Evolutionary conservation across 352 stramenopile genomes (phyloP).

Genomic region (Pythium scleroteichum): DNA sequence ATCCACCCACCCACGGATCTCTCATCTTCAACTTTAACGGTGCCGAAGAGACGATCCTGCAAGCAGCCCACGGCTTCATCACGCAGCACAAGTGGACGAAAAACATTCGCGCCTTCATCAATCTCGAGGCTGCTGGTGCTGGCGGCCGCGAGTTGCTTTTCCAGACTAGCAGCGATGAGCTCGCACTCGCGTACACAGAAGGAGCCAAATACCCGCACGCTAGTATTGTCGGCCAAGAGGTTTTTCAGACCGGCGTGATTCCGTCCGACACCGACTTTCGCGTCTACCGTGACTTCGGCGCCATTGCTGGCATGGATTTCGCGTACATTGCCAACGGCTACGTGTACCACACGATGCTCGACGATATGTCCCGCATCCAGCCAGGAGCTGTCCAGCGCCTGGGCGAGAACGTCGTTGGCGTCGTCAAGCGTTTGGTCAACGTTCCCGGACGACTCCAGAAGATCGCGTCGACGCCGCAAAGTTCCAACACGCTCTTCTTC

Average conservation of each 20-base stretch:
- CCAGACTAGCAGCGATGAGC: slow-evolving; percentile 74
- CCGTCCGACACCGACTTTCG: slow-evolving; percentile 73
- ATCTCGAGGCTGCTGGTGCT: slow-evolving; percentile 70
- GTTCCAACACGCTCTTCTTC: slow-evolving; percentile 73
- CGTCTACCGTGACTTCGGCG: slow-evolving; percentile 73
- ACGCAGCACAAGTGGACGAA: slow-evolving; percentile 76
- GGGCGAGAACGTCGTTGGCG: slow-evolving; percentile 68
- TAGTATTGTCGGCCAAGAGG: slow-evolving; percentile 74
- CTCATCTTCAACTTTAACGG: slow-evolving; percentile 87
- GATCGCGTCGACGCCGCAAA: slow-evolving; percentile 57
- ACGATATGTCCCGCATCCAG: slow-evolving; percentile 75
- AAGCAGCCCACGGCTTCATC: slow-evolving; percentile 79
- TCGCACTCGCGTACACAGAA: slow-evolving; percentile 68
- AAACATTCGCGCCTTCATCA: slow-evolving; percentile 76
- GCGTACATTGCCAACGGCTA: slow-evolving; percentile 82
- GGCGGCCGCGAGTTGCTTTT: slow-evolving; percentile 76
- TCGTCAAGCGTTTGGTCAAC: slow-evolving; percentile 49
- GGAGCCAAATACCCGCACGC: slow-evolving; percentile 74
- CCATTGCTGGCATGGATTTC: slow-evolving; percentile 79
- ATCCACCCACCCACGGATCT: slow-evolving; percentile 45
- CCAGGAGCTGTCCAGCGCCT: slow-evolving; percentile 63
- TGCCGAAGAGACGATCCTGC: slow-evolving; percentile 77
- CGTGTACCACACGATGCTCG: slow-evolving; percentile 74
- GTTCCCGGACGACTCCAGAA: slow-evolving; percentile 45
- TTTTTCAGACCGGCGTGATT: slow-evolving; percentile 78